Evolutionary conservation across 345 rosid genomes (phyloP).

Genomic region (Brassica incana): DNA sequence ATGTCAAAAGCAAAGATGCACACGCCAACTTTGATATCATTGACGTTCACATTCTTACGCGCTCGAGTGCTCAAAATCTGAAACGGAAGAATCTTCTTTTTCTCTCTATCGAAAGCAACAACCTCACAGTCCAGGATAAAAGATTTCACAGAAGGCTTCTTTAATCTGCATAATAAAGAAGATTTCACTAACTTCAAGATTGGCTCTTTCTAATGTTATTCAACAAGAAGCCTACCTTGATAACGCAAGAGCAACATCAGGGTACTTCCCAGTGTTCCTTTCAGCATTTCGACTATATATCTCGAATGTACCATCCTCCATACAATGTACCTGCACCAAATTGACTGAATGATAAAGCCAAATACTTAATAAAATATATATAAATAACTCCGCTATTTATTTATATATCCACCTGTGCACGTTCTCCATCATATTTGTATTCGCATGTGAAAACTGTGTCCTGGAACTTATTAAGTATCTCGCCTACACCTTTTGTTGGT

Average conservation of each 20-base stretch:
- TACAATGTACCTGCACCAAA: conserved; percentile 65
- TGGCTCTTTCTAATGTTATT: conserved; percentile 10
- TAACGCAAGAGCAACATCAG: conserved; percentile 74
- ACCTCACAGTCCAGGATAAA: conserved; percentile 92
- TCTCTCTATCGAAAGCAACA: conserved; percentile 82
- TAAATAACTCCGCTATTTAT: not conserved
- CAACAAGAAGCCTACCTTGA: conserved; percentile 55
- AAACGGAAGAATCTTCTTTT: conserved; percentile 78
- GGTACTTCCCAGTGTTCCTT: conserved; percentile 84
- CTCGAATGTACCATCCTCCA: conserved; percentile 87
- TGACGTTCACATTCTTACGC: conserved; percentile 75
- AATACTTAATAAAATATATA: not conserved
- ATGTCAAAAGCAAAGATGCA: conserved; percentile 94
- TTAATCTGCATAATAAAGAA: conserved; percentile 54
- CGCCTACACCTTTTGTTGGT: conserved; percentile 79
- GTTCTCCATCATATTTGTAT: conserved; percentile 96
- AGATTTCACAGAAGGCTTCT: conserved; percentile 65
- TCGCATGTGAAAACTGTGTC: conserved; percentile 76
- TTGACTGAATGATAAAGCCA: conserved; percentile 2
- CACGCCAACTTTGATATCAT: conserved; percentile 88
- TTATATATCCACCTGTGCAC: conserved; percentile 73
- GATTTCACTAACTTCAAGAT: conserved; percentile 20
- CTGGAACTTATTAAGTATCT: conserved; percentile 82
- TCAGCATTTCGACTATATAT: conserved; percentile 97
- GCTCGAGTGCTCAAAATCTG: conserved; percentile 84